Evolutionary conservation across 1,284 basidiomycete genomes (phyloP).

Genomic region (Trichosporon ovoides): DNA sequence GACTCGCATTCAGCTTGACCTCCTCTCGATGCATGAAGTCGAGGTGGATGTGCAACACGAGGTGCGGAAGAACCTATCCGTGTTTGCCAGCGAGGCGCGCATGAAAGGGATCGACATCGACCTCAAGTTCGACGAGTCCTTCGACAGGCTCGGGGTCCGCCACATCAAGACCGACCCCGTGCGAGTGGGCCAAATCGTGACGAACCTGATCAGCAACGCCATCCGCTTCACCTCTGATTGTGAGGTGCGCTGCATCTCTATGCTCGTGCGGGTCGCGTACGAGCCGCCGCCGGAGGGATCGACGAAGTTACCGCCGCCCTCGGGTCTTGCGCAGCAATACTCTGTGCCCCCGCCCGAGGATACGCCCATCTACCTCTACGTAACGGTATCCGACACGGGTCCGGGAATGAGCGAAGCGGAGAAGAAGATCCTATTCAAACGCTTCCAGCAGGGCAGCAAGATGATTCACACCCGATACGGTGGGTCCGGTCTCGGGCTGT

Average conservation of each 20-base stretch:
- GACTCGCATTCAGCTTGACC: constrained; percentile 48
- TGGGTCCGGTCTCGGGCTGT: constrained; percentile 37
- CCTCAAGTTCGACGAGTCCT: constrained; percentile 30
- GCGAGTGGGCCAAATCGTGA: constrained; percentile 23
- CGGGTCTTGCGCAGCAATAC: background rate
- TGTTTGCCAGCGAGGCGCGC: constrained; percentile 40
- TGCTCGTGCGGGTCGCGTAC: constrained; percentile 30
- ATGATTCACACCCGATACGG: constrained; percentile 34
- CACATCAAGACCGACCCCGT: constrained; percentile 46
- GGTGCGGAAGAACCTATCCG: constrained; percentile 36
- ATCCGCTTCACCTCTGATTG: constrained; percentile 28
- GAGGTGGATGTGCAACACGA: constrained; percentile 45
- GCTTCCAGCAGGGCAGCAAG: constrained; percentile 40
- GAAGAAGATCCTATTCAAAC: constrained; percentile 41
- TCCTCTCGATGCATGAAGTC: constrained; percentile 38
- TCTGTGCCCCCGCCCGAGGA: constrained; percentile 23
- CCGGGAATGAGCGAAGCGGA: constrained; percentile 42
- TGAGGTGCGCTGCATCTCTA: constrained; percentile 24
- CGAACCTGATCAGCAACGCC: constrained; percentile 29
- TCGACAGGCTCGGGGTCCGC: constrained; percentile 24
- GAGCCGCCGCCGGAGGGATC: constrained; percentile 15
- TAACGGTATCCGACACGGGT: constrained; percentile 45
- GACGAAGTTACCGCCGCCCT: constrained; percentile 9
- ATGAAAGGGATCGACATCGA: constrained; percentile 36
- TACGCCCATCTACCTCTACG: constrained; percentile 38